Conservation (phyloP, 164 flowering plant species). For the Cinnamomum micranthum region DNA sequence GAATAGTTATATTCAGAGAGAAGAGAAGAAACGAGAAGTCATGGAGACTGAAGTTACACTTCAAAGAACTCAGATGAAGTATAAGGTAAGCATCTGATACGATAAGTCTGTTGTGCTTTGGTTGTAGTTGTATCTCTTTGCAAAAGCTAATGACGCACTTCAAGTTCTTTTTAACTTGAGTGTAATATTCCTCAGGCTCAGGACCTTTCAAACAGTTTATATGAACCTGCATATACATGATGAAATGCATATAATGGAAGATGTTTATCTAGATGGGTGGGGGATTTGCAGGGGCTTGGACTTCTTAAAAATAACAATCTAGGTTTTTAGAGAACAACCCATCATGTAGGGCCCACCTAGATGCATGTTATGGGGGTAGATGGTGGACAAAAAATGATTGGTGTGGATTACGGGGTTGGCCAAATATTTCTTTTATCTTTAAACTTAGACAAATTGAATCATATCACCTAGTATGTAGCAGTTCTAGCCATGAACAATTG, state of each 20-base stretch:
- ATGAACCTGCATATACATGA: neutral
- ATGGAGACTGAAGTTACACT: conserved; percentile 86
- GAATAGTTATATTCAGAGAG: conserved; percentile 57
- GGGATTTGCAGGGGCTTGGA: too few species aligned
- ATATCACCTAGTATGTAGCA: too few species aligned
- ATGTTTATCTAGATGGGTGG: neutral
- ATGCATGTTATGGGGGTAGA: too few species aligned
- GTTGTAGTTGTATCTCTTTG: neutral
- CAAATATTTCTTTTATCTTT: too few species aligned
- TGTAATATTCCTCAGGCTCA: neutral
- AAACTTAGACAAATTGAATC: too few species aligned
- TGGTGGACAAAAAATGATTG: too few species aligned
- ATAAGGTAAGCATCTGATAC: conserved; percentile 46
- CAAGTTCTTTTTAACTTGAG: neutral
- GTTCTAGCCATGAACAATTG: too few species aligned
- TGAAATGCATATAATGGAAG: neutral
- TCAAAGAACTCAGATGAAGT: conserved; percentile 81
- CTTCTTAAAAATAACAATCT: too few species aligned
- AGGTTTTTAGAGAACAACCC: too few species aligned
- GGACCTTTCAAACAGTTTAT: neutral
- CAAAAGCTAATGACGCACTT: neutral
- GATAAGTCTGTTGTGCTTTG: neutral
- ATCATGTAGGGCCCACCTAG: too few species aligned
- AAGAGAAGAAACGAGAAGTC: conserved; percentile 92
- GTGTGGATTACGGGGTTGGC: too few species aligned